Evolutionary conservation across 305 asterid genomes (phyloP), one percentile per base, ranked within the genome.

Genomic region (Fraxinus greggii): DNA sequence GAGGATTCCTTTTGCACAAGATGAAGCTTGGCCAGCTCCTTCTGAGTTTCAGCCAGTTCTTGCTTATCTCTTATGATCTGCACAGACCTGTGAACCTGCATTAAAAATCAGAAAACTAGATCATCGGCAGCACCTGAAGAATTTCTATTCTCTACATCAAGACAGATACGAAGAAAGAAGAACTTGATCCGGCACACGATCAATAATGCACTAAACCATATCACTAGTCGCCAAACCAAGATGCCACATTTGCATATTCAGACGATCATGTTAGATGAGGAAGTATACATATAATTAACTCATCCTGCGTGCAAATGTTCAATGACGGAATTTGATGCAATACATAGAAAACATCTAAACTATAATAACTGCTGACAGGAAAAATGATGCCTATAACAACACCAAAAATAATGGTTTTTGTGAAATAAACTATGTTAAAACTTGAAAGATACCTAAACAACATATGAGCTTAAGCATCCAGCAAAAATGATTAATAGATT

Each of bases 1-100:
- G 92, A 83, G 45, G 95, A 84, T 79, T 89, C 99, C 65, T 90
- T 94, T 75, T 92, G 95, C 13, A 87, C 91, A 78, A 93, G 92
- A 83, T 95, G 95, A 88, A 95, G 97, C 88, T 90, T 93, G 81
- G 98, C 93, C 76, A 93, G 92, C 85, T 94, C 99, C 87, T 92
- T 93, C 84, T 94, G 99, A 77, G 99, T 78, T 32, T 95, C 97
- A 7, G 96, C 94, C 76, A 95, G 97, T 86, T 95, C 98, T 83
- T 95, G 98, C 86, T 94, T 95, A 78, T 95, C 99, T 82, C 97
- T 86, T 76, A 95, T 89, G 86, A 94, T 90, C 89, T 94, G 98
- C 84, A 95, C 93, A 42, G 97, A 93, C 88, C 99, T 89, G 89
- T 91, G 98, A 69, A 94, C 99, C 99, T 95, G 89, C 85, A 84